Conservation (phyloP, 495 filamentous ascomycete species). For the Penicillium bialowiezense region DNA sequence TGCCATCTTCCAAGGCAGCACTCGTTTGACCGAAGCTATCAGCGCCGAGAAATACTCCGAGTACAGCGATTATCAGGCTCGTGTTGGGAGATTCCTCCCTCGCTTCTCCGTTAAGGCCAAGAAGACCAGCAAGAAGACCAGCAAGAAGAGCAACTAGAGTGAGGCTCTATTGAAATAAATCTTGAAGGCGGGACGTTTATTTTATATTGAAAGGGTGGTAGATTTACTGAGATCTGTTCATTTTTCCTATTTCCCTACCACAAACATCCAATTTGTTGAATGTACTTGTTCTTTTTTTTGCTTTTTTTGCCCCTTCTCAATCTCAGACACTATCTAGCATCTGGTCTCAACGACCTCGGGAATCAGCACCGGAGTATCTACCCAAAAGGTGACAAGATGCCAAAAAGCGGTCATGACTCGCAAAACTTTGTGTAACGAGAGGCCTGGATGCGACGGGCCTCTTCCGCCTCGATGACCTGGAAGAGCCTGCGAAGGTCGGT, state of each 20-base stretch:
- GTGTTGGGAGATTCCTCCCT: conserved; percentile 81
- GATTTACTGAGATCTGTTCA: too few species aligned
- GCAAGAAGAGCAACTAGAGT: conserved; percentile 25
- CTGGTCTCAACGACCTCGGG: background rate
- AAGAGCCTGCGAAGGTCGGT: background rate
- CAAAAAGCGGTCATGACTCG: background rate
- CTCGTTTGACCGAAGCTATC: conserved; percentile 80
- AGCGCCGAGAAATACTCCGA: conserved; percentile 81
- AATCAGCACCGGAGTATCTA: too few species aligned
- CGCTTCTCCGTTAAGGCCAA: conserved; percentile 47
- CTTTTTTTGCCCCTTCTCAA: too few species aligned
- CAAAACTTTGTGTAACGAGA: background rate
- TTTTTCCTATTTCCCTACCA: background rate
- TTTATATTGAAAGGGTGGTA: too few species aligned
- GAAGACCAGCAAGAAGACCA: conserved; percentile 26
- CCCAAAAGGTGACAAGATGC: too few species aligned
- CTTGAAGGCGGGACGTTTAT: background rate
- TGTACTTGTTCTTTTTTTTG: background rate
- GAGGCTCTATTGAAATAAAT: conserved; percentile 12
- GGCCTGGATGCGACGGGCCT: background rate
- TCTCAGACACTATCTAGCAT: background rate
- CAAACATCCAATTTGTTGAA: background rate
- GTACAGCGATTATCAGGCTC: conserved; percentile 79
- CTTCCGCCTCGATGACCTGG: background rate
- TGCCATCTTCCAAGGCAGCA: conserved; percentile 83